Conservation (phyloP, 2,329 filamentous ascomycete genomes). For the Sporothrix brasiliensis region DNA sequence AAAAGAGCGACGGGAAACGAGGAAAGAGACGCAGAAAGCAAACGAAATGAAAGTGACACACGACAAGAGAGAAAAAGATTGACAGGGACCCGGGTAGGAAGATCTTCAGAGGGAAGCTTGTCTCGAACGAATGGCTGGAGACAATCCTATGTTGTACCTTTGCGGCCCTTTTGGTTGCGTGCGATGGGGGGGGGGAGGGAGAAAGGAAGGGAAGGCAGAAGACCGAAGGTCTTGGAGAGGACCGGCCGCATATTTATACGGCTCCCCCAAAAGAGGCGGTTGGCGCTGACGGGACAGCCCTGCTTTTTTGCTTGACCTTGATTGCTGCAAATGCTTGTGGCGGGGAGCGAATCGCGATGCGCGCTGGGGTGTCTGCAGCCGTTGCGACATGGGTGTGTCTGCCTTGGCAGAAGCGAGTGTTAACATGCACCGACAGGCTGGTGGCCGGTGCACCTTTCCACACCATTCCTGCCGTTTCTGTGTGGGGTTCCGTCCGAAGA, state of each 20-base stretch:
- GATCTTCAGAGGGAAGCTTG: constrained; percentile 46
- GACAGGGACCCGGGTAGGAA: constrained; percentile 60
- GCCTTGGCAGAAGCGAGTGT: constrained; percentile 31
- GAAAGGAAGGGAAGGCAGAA: constrained; percentile 47
- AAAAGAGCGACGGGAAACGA: constrained; percentile 43
- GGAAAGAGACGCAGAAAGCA: constrained; percentile 45
- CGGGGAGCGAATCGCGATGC: constrained; percentile 33
- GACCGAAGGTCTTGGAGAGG: constrained; percentile 40
- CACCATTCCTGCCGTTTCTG: background rate
- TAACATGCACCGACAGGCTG: constrained; percentile 24
- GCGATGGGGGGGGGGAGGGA: constrained; percentile 58
- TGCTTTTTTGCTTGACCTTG: constrained; percentile 31
- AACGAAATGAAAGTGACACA: constrained; percentile 42
- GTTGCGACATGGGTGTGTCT: constrained; percentile 33
- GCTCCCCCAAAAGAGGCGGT: background rate
- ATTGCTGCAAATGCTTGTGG: constrained; percentile 27
- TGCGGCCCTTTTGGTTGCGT: constrained; percentile 61
- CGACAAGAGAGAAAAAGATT: constrained; percentile 46
- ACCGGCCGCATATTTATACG: constrained; percentile 30
- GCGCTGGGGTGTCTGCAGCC: constrained; percentile 15
- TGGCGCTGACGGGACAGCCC: constrained; percentile 32
- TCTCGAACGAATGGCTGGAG: constrained; percentile 53
- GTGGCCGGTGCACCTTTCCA: constrained; percentile 7
- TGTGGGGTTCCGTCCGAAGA: background rate
- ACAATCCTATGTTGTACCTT: constrained; percentile 56